These are phyloP conservation scores for Theobroma grandiflorum DNA, from an alignment of 441 rosid genomes.

Conservation along the genomic window DNA sequence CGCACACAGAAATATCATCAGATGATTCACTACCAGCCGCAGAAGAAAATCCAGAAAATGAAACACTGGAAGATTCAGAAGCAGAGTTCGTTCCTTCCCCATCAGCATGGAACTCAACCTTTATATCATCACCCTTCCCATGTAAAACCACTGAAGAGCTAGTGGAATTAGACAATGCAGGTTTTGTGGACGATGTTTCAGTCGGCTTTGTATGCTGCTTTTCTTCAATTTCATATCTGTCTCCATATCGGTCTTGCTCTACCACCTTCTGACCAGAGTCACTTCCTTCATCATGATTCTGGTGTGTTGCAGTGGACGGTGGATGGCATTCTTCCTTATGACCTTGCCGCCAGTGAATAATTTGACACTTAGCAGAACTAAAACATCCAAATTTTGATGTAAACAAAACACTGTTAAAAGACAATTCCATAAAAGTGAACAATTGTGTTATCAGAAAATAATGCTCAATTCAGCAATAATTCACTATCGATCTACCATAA, in stretches of 20 bases:
- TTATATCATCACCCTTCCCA: slow-evolving; percentile 40
- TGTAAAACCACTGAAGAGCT: slow-evolving; percentile 41
- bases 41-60: slow-evolving; percentile 83
- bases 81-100: slow-evolving; percentile 51
- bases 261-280: slow-evolving; percentile 40
- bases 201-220: slow-evolving; percentile 38
- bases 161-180: slow-evolving; percentile 37
- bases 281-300: slow-evolving; percentile 44
- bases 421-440: background rate
- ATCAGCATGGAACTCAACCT: slow-evolving; percentile 52
- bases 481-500: background rate
- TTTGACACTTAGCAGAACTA: slow-evolving; percentile 95
- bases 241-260: slow-evolving; percentile 36
- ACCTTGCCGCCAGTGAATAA: slow-evolving; percentile 96
- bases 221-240: slow-evolving; percentile 37
- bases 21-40: slow-evolving; percentile 55
- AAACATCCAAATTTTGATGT: slow-evolving; percentile 31
- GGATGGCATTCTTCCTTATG: slow-evolving; percentile 90
- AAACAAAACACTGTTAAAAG: slow-evolving; percentile 25
- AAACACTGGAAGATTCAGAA: slow-evolving; percentile 62
- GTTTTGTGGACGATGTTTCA: slow-evolving; percentile 34
- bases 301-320: slow-evolving; percentile 33
- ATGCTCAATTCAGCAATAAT: background rate
- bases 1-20: slow-evolving; percentile 74
- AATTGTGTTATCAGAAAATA: background rate